Conservation (phyloP, 2,329 filamentous ascomycete species). For the Alternaria conjuncta region DNA sequence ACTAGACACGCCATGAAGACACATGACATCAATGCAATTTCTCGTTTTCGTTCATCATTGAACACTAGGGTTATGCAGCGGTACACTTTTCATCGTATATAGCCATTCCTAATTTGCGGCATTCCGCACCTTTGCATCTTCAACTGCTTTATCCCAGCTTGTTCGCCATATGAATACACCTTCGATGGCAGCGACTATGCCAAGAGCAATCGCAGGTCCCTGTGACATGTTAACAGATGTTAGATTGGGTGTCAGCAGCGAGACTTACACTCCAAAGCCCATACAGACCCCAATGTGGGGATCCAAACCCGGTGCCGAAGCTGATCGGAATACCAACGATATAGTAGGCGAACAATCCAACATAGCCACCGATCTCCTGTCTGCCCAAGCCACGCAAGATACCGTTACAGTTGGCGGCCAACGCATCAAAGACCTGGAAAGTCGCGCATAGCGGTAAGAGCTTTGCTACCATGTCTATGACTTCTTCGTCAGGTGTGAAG, state of each 20-base stretch:
- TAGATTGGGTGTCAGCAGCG: not conserved
- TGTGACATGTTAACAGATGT: conserved; percentile 19
- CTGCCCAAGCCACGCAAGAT: conserved; percentile 85
- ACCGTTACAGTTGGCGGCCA: conserved; percentile 81
- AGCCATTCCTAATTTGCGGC: conserved; percentile 17
- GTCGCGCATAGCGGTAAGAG: conserved; percentile 82
- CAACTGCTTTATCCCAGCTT: conserved; percentile 65
- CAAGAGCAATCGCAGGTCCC: conserved; percentile 67
- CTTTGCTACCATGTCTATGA: conserved; percentile 68
- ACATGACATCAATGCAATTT: not conserved
- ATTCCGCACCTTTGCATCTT: conserved; percentile 66
- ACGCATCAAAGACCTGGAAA: conserved; percentile 88
- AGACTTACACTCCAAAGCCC: conserved; percentile 72
- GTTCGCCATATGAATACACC: conserved; percentile 62
- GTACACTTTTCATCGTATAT: not conserved
- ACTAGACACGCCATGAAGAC: not conserved
- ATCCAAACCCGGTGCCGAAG: conserved; percentile 76
- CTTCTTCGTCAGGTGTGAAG: conserved; percentile 72
- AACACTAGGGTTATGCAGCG: not conserved
- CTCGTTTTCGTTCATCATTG: not conserved
- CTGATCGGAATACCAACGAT: conserved; percentile 82
- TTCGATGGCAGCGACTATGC: conserved; percentile 64
- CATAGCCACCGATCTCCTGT: conserved; percentile 88
- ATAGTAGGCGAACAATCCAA: conserved; percentile 88
- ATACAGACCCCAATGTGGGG: conserved; percentile 75